phyloP scores from a whole-genome alignment of 1,139 yeast species.

The Debaryomycetaceae sp. region DNA sequence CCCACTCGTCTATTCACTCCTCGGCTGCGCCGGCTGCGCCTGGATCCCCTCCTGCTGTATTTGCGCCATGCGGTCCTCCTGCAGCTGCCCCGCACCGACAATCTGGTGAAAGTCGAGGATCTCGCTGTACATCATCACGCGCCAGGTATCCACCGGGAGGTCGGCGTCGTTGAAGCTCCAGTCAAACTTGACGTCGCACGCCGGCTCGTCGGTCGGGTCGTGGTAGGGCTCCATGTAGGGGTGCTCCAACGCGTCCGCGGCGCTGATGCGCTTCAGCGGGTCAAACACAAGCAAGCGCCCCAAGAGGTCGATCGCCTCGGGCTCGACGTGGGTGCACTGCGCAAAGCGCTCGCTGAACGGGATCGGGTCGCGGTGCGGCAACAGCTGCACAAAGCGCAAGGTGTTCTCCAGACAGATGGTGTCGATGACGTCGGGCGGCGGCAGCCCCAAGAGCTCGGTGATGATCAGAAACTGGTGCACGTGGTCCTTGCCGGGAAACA shows the following conservation, averaged over 20 bases:
- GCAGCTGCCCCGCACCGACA: conserved; percentile 27
- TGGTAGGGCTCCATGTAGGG: conserved; percentile 96
- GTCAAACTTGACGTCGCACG: conserved; percentile 87
- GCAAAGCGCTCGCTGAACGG: conserved; percentile 80
- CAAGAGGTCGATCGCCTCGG: conserved; percentile 84
- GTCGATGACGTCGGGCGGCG: conserved; percentile 93
- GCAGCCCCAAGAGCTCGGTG: conserved; percentile 93
- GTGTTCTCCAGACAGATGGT: conserved; percentile 97
- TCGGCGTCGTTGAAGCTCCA: conserved; percentile 99
- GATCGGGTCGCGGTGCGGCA: conserved; percentile 89
- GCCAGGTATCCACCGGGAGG: conserved; percentile 96
- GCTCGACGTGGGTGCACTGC: conserved; percentile 68
- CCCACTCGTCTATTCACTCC: too few species aligned
- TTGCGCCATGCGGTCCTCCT: conserved; percentile 26
- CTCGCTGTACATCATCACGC: conserved; percentile 98
- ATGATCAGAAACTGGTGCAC: conserved; percentile 97
- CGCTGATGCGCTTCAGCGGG: conserved; percentile 89
- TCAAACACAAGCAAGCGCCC: conserved; percentile 92
- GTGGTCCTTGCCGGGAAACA: conserved; percentile 98
- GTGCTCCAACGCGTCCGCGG: conserved; percentile 84
- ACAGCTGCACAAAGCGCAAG: conserved; percentile 83
- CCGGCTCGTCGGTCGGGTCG: conserved; percentile 97
- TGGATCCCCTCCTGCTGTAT: conserved; percentile 30
- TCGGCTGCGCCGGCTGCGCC: conserved; percentile 22
- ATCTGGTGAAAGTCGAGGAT: conserved; percentile 91